These are phyloP conservation scores for Talaromyces sp. DNA, from an alignment of 2,329 filamentous ascomycete species.

Conservation along the genomic window DNA sequence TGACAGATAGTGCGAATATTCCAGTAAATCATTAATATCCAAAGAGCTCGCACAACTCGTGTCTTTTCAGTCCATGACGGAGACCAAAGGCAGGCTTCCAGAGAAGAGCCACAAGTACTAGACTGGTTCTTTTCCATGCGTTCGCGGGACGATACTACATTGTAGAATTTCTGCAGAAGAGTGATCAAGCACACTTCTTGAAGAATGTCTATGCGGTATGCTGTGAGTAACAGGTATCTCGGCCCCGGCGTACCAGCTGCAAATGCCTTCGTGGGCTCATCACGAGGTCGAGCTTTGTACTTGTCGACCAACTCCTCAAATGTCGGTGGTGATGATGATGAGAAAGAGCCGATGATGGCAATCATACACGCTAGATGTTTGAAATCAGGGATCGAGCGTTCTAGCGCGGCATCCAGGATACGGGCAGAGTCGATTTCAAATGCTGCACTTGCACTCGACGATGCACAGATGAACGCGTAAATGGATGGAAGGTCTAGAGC, in stretches of 20 bases:
- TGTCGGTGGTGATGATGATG: neutral
- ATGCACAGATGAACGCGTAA: neutral
- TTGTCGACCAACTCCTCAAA: neutral
- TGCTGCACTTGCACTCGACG: neutral
- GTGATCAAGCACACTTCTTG: constrained; percentile 3
- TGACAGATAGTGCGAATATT: neutral
- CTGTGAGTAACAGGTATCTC: neutral
- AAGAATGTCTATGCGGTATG: constrained; percentile 5
- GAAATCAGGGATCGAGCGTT: neutral
- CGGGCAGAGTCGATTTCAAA: neutral
- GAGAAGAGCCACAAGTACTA: neutral
- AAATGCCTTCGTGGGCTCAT: neutral
- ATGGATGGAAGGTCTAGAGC: neutral
- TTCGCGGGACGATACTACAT: neutral
- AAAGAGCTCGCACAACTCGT: constrained; percentile 1
- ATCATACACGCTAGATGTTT: neutral
- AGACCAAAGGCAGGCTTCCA: neutral
- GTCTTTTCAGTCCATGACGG: constrained; percentile 5
- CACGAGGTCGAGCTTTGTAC: neutral
- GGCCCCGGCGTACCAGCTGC: neutral
- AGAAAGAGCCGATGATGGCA: neutral
- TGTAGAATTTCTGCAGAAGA: constrained; percentile 2
- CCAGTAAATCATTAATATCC: constrained; percentile 8
- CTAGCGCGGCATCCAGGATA: neutral
- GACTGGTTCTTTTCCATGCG: too few species aligned